Percentiles rank a stretch among this genome's conserved stretches.
These are phyloP conservation scores for Pyrenula aspistea DNA, from an alignment of 495 filamentous ascomycete species.

Conservation along the genomic window DNA sequence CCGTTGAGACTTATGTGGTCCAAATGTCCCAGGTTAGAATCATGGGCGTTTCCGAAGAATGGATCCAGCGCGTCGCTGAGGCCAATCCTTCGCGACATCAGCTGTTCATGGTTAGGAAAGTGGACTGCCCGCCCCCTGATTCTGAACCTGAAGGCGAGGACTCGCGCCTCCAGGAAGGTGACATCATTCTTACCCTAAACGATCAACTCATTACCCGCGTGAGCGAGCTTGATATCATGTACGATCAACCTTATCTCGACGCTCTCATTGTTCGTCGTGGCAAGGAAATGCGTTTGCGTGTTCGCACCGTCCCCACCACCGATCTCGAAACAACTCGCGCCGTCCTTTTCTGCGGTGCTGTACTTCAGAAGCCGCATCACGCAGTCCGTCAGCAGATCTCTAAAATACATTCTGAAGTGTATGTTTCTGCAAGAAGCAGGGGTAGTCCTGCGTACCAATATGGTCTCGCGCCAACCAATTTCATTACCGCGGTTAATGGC, in stretches of 20 bases:
- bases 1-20: slow-evolving; percentile 86
- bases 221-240: slow-evolving; percentile 92
- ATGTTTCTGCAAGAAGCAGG: slow-evolving; percentile 72
- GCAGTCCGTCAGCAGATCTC: slow-evolving; percentile 95
- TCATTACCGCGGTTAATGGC: slow-evolving; percentile 91
- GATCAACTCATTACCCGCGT: slow-evolving; percentile 85
- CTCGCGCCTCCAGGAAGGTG: slow-evolving; percentile 61
- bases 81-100: slow-evolving; percentile 88
- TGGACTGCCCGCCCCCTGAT: slow-evolving; percentile 54
- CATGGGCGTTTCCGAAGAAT: slow-evolving; percentile 93
- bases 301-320: slow-evolving; percentile 78
- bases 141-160: slow-evolving; percentile 19
- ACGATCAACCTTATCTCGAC: slow-evolving; percentile 71
- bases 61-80: slow-evolving; percentile 78
- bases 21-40: slow-evolving; percentile 97
- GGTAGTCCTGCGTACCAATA: slow-evolving; percentile 89
- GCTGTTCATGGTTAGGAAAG: slow-evolving; percentile 96
- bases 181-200: slow-evolving; percentile 86
- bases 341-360: slow-evolving; percentile 89
- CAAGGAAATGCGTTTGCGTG: slow-evolving; percentile 60
- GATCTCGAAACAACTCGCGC: slow-evolving; percentile 87
- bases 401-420: slow-evolving; percentile 94
- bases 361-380: slow-evolving; percentile 87
- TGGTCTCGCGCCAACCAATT: slow-evolving; percentile 88
- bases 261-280: slow-evolving; percentile 81